A percentile compares a stretch with the other conserved stretches of the same genome.
Conservation (phyloP, 352 stramenopile genomes). For the Aphanomyces astaci region DNA sequence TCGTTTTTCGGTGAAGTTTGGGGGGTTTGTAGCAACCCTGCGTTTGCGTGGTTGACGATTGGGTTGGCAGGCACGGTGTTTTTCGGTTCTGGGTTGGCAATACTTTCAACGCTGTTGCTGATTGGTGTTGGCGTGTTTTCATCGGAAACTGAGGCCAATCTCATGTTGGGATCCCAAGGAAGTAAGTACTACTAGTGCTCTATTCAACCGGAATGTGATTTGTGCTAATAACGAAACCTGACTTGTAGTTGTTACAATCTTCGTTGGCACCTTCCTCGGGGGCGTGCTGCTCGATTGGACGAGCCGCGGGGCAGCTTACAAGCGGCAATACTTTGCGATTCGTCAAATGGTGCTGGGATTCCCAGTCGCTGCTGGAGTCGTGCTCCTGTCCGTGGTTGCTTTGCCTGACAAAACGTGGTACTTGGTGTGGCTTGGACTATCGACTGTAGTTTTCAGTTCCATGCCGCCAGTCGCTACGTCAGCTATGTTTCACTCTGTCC, state of each 20-base stretch:
- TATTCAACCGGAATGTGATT: no score
- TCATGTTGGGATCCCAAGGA: no score
- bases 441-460: no score
- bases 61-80: no score
- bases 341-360: neutral
- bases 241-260: neutral
- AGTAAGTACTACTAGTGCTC: no score
- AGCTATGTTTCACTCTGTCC: slow-evolving; percentile 36
- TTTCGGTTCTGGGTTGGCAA: no score
- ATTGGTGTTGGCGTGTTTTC: no score
- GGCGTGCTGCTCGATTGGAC: neutral
- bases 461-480: neutral
- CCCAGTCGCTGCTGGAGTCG: neutral
- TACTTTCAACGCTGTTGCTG: no score
- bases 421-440: no score
- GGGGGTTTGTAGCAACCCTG: neutral
- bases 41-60: no score
- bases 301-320: neutral
- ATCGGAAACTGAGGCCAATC: no score
- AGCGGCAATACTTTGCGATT: neutral
- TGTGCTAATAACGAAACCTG: no score
- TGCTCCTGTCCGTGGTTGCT: neutral
- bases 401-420: neutral
- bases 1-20: neutral
- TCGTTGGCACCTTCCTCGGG: neutral